Evolutionary conservation across 2,329 filamentous ascomycete genomes (phyloP), one percentile per base, ranked within the genome.

Genomic region (Claviceps cyperi): DNA sequence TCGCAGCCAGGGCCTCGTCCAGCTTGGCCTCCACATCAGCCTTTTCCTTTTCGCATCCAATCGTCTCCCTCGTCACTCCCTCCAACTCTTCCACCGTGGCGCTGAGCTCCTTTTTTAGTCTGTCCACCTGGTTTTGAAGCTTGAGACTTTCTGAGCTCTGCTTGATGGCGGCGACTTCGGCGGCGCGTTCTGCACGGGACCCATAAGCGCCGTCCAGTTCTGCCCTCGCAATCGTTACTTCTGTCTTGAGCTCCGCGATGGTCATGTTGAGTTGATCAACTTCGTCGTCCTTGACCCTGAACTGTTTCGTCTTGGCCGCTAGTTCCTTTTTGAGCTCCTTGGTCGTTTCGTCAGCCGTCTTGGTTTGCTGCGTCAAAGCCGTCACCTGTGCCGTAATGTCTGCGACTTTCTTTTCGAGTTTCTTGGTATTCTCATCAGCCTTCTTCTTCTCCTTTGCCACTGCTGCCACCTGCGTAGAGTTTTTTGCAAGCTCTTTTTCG

Each of bases 171-270:
- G 77, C 77, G 19, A 74, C 72, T 55, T 80, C 76, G 13, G 74
- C 73, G 19, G 77, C 77, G 21, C 78, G 75, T 64, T 81, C 72
- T 51, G 75, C 72, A 52, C 77, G 73, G 51, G 74, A 73, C 51
- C 77, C 77, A 59, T 80, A 80, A 24, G 77, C 77, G 51, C 76
- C 76, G 54, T 81, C 78, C 32, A 81, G 71, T 62, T 81, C 78
- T 17, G 78, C 78, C 58, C 76, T 74, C 47, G 76, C 74, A 57
- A 80, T 73, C 44, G 77, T 78, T 52, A 78, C 68, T 58, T 81
- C 77, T 49, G 76, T 80, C 69, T 80, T 80, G 60, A 77, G 69
- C 64, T 80, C 76, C 36, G 75, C 72, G 50, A 79, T 61, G 58
- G 71, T 70, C 58, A 70, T 66, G 61, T 74, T 75, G 49, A 76